A percentile compares a stretch with the other conserved stretches of the same genome.
phyloP scores from a whole-genome alignment of 495 filamentous ascomycete genomes.

The Xylaria grammica region DNA sequence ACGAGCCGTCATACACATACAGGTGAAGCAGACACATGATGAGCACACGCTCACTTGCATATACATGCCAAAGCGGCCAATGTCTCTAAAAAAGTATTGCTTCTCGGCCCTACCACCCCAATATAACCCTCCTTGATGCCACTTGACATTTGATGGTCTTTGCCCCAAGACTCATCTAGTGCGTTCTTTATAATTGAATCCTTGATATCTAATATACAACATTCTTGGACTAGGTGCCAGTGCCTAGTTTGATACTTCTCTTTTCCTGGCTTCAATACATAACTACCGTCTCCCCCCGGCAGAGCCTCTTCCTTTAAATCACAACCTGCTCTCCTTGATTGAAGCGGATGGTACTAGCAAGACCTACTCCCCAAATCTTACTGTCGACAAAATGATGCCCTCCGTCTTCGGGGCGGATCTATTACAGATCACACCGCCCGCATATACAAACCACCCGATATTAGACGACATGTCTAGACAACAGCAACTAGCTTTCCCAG shows the following conservation, averaged over 20 bases:
- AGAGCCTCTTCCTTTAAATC: not conserved
- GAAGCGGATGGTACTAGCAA: not conserved
- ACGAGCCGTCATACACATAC: conserved; percentile 45
- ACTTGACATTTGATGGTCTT: conserved; percentile 33
- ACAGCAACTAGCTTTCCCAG: conserved; percentile 40
- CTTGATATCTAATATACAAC: conserved; percentile 22
- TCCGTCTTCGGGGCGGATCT: conserved; percentile 30
- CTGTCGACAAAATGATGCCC: conserved; percentile 35
- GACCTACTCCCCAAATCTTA: not conserved
- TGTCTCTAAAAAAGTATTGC: conserved; percentile 43
- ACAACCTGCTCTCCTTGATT: too few relatives aligned
- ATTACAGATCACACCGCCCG: conserved; percentile 28
- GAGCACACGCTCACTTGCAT: conserved; percentile 41
- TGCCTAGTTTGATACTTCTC: conserved; percentile 21
- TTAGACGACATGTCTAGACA: conserved; percentile 45
- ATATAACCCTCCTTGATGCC: conserved; percentile 42
- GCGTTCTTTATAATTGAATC: conserved; percentile 36
- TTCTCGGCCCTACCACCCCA: conserved; percentile 45
- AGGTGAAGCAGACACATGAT: conserved; percentile 40
- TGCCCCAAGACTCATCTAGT: conserved; percentile 39
- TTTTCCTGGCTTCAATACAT: conserved; percentile 8
- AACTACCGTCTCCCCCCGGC: not conserved
- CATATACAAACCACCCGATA: conserved; percentile 39
- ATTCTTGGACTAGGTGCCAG: conserved; percentile 21
- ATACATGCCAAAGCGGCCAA: conserved; percentile 44